These are phyloP conservation scores for Monilinia laxa DNA, from an alignment of 2,329 filamentous ascomycete species.

Conservation along the genomic window DNA sequence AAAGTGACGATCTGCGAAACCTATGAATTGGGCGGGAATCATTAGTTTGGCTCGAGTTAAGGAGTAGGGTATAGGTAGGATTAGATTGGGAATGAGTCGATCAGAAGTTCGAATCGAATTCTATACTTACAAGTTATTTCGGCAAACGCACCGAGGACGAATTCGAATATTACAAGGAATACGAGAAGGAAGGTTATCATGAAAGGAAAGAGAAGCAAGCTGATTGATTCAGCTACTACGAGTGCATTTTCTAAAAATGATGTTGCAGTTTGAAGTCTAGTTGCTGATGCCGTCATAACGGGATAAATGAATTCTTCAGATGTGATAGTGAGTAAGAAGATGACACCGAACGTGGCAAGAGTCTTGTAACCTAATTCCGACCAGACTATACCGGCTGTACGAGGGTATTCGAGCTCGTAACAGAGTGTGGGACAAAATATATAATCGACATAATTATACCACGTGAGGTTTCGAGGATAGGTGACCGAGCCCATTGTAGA, in stretches of 20 bases:
- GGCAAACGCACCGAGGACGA: slow-evolving; percentile 88
- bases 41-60: slow-evolving; percentile 6
- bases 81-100: no score
- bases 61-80: background rate
- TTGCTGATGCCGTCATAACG: slow-evolving; percentile 70
- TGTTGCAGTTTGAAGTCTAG: slow-evolving; percentile 49
- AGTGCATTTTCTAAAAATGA: slow-evolving; percentile 65
- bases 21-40: slow-evolving; percentile 22
- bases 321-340: slow-evolving; percentile 87
- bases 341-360: slow-evolving; percentile 89
- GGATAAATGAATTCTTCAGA: slow-evolving; percentile 96
- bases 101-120: background rate
- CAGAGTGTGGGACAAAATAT: slow-evolving; percentile 91
- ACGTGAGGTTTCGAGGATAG: slow-evolving; percentile 85
- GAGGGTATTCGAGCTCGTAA: slow-evolving; percentile 96
- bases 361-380: slow-evolving; percentile 80
- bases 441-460: slow-evolving; percentile 81
- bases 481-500: slow-evolving; percentile 87
- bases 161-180: slow-evolving; percentile 98
- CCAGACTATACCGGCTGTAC: slow-evolving; percentile 73
- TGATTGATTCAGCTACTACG: slow-evolving; percentile 85
- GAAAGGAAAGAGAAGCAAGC: slow-evolving; percentile 90
- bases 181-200: slow-evolving; percentile 95
- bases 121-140: slow-evolving; percentile 69
- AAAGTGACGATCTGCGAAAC: slow-evolving; percentile 89